These are phyloP conservation scores for Skeletonema marinoi DNA, from an alignment of 108 stramenopile genomes.

Conservation along the genomic window DNA sequence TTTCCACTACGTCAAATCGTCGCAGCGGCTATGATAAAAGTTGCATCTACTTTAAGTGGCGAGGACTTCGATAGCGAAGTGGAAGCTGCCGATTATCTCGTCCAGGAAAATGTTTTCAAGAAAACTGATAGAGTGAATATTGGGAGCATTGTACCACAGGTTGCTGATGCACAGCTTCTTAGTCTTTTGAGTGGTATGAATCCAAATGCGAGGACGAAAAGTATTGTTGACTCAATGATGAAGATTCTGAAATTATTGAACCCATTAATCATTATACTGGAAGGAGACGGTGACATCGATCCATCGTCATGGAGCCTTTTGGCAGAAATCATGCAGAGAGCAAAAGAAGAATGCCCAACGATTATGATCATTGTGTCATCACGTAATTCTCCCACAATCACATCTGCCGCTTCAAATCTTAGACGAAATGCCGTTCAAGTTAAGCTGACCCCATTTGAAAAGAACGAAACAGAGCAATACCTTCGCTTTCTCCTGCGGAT, in stretches of 20 bases:
- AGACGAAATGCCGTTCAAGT: slow-evolving; percentile 39
- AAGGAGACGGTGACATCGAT: slow-evolving; percentile 54
- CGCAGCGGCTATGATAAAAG: slow-evolving; percentile 39
- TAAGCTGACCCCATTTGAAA: slow-evolving; percentile 50
- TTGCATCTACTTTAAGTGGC: slow-evolving; percentile 20
- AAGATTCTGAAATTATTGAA: slow-evolving; percentile 44
- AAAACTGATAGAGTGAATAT: slow-evolving; percentile 53
- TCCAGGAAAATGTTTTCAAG: slow-evolving; percentile 40
- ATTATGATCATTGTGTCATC: slow-evolving; percentile 49
- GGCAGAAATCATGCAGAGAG: slow-evolving; percentile 49
- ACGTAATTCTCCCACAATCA: slow-evolving; percentile 43
- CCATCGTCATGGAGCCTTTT: slow-evolving; percentile 53
- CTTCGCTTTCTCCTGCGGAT: slow-evolving; percentile 35
- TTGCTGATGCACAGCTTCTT: slow-evolving; percentile 51
- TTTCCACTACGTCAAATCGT: slow-evolving; percentile 52
- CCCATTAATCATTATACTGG: slow-evolving; percentile 40
- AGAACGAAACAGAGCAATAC: slow-evolving; percentile 46
- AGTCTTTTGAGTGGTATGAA: slow-evolving; percentile 50
- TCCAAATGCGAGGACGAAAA: slow-evolving; percentile 47
- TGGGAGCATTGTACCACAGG: slow-evolving; percentile 45
- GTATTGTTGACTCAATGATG: slow-evolving; percentile 53
- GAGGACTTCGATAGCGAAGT: slow-evolving; percentile 36
- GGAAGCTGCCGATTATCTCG: slow-evolving; percentile 35
- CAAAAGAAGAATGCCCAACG: slow-evolving; percentile 38
- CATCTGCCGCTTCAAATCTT: slow-evolving; percentile 40